A percentile compares a stretch with the other conserved stretches of the same genome.
These are phyloP conservation scores for Truncatella angustata DNA, from an alignment of 2,329 filamentous ascomycete species.

Conservation along the genomic window DNA sequence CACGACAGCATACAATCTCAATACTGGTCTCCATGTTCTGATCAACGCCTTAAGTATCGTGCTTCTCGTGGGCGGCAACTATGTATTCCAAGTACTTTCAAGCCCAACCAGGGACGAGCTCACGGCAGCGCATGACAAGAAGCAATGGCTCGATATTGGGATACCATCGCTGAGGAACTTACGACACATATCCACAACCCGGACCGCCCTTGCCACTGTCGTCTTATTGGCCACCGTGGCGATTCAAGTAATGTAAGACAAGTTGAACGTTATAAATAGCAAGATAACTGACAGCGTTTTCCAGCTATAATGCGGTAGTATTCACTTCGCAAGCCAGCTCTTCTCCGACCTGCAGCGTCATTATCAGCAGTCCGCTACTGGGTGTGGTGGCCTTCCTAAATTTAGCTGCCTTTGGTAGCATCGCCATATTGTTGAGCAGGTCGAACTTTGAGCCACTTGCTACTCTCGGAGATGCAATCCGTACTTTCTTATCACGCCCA, in stretches of 20 bases:
- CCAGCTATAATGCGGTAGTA: slow-evolving; percentile 51
- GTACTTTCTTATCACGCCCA: slow-evolving; percentile 27
- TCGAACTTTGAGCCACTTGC: slow-evolving; percentile 27
- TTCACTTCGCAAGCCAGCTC: slow-evolving; percentile 38
- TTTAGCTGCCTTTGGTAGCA: slow-evolving; percentile 23
- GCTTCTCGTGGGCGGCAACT: slow-evolving; percentile 49
- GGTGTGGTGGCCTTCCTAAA: slow-evolving; percentile 32
- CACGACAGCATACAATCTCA: slow-evolving; percentile 31
- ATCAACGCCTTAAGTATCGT: slow-evolving; percentile 43
- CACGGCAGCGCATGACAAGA: slow-evolving; percentile 41
- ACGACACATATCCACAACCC: slow-evolving; percentile 37
- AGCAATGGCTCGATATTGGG: slow-evolving; percentile 52
- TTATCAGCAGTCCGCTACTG: slow-evolving; percentile 42
- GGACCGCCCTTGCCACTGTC: slow-evolving; percentile 36
- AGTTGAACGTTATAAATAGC: background rate
- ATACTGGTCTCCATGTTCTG: slow-evolving; percentile 40
- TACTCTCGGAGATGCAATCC: slow-evolving; percentile 30
- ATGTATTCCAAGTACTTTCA: slow-evolving; percentile 51
- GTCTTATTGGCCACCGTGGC: slow-evolving; percentile 41
- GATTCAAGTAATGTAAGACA: slow-evolving; percentile 48
- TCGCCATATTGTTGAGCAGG: slow-evolving; percentile 22
- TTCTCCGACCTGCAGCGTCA: slow-evolving; percentile 36
- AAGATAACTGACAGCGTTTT: background rate
- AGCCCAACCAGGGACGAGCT: slow-evolving; percentile 52
- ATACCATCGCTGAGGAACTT: slow-evolving; percentile 52